phyloP scores from a whole-genome alignment of 225 moss, liverwort and hornwort genomes.

The Neckera pumila region DNA sequence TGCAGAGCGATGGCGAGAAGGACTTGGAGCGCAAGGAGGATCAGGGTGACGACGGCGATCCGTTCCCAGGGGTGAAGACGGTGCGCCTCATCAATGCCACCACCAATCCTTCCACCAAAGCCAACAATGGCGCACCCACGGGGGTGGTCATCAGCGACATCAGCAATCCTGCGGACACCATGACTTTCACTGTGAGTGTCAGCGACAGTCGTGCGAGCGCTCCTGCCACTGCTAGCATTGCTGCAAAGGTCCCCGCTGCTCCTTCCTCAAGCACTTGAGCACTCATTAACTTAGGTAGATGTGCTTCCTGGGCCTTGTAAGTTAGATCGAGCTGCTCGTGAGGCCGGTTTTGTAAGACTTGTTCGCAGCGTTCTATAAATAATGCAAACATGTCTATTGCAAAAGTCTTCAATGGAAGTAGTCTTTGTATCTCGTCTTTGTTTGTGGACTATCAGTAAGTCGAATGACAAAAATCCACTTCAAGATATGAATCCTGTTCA shows the following conservation, averaged over 20 bases:
- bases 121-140: conserved; percentile 8
- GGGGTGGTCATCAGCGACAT: neutral
- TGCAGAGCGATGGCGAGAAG: conserved; percentile 28
- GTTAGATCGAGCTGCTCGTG: neutral
- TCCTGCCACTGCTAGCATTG: neutral
- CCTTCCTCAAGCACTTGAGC: neutral
- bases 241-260: neutral
- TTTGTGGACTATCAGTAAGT: no score
- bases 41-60: conserved; percentile 24
- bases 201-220: neutral
- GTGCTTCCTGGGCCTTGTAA: neutral
- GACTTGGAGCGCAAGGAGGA: conserved; percentile 18
- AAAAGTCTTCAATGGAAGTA: no score
- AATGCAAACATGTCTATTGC: neutral
- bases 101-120: conserved; percentile 1
- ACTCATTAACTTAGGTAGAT: neutral
- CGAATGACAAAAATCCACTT: neutral
- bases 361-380: neutral
- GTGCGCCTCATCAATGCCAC: neutral
- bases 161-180: neutral
- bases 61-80: conserved; percentile 3
- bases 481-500: neutral
- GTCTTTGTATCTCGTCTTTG: neutral
- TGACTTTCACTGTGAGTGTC: conserved; percentile 13
- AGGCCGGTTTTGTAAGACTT: neutral